Conservation (phyloP, 768 basidiomycete species). For the Arthromyces matolae region DNA sequence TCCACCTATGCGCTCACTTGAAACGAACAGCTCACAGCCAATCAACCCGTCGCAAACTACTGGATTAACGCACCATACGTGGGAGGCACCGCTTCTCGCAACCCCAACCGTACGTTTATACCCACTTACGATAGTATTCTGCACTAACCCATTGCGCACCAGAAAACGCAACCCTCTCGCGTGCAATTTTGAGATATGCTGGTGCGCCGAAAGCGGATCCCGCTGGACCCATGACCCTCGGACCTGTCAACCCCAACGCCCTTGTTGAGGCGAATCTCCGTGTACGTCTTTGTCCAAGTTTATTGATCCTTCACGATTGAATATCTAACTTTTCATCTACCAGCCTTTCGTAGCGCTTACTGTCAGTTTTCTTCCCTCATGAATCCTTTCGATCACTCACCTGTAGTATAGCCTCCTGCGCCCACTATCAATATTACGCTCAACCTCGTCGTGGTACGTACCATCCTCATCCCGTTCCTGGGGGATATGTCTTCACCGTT, state of each 20-base stretch:
- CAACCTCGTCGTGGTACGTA: slow-evolving; percentile 19
- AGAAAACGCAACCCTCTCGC: slow-evolving; percentile 28
- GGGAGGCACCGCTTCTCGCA: slow-evolving; percentile 20
- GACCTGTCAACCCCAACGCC: slow-evolving; percentile 20
- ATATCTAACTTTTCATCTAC: slow-evolving; percentile 6
- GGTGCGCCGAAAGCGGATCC: slow-evolving; percentile 30
- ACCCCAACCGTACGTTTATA: slow-evolving; percentile 19
- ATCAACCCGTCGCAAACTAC: no score
- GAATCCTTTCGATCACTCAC: background rate
- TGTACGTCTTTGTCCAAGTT: background rate
- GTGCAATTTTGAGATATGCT: slow-evolving; percentile 32
- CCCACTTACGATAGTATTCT: no score
- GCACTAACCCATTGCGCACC: no score
- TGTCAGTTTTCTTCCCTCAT: background rate
- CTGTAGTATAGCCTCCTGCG: slow-evolving; percentile 18
- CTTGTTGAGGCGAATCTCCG: slow-evolving; percentile 22
- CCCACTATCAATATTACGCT: slow-evolving; percentile 25
- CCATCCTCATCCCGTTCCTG: slow-evolving; percentile 13
- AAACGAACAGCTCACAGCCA: no score
- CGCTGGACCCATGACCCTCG: slow-evolving; percentile 18
- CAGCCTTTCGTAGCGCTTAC: background rate
- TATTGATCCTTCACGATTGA: background rate
- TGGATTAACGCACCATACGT: no score
- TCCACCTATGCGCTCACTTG: slow-evolving; percentile 11
- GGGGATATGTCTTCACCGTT: slow-evolving; percentile 3